Percentiles rank a stretch among this genome's conserved stretches.
Evolutionary conservation across 495 filamentous ascomycete species (phyloP).

Genomic region (Neurospora sp.): DNA sequence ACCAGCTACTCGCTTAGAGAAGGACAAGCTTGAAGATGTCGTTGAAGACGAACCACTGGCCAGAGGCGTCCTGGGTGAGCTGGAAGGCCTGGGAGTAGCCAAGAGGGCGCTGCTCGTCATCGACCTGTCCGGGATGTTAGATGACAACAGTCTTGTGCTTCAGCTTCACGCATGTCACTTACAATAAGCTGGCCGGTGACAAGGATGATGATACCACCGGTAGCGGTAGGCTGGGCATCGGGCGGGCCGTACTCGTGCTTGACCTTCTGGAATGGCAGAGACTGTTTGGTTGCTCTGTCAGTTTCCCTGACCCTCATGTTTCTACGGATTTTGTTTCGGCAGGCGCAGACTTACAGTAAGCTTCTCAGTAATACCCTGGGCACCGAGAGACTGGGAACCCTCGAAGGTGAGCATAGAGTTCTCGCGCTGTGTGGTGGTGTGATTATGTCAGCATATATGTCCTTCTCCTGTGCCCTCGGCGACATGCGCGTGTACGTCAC

Average conservation of each 20-base stretch:
- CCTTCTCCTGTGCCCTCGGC: not conserved
- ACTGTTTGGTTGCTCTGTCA: slow-evolving; percentile 32
- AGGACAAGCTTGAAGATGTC: slow-evolving; percentile 86
- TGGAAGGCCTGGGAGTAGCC: slow-evolving; percentile 82
- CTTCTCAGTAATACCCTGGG: slow-evolving; percentile 60
- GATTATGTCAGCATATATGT: not conserved
- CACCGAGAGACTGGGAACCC: slow-evolving; percentile 48
- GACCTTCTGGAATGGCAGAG: slow-evolving; percentile 71
- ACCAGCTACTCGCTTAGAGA: slow-evolving; percentile 18
- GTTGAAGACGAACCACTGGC: slow-evolving; percentile 78
- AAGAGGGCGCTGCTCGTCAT: slow-evolving; percentile 71
- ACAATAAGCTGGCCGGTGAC: slow-evolving; percentile 80
- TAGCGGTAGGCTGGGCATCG: slow-evolving; percentile 64
- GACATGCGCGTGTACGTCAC: not conserved
- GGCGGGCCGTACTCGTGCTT: slow-evolving; percentile 56
- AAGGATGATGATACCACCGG: slow-evolving; percentile 64
- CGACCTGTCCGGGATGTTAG: slow-evolving; percentile 45
- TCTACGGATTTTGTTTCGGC: not conserved
- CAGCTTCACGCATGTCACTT: slow-evolving; percentile 14
- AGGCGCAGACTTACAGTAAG: slow-evolving; percentile 44
- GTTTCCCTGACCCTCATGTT: not conserved
- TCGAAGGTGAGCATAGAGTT: slow-evolving; percentile 94
- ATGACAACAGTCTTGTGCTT: not conserved
- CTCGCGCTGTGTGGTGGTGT: slow-evolving; percentile 46
- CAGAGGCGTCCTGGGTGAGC: slow-evolving; percentile 55